Evolutionary conservation across 306 rosid species (phyloP), one percentile per base, ranked within the genome.

Genomic region (Inga leiocalycina): DNA sequence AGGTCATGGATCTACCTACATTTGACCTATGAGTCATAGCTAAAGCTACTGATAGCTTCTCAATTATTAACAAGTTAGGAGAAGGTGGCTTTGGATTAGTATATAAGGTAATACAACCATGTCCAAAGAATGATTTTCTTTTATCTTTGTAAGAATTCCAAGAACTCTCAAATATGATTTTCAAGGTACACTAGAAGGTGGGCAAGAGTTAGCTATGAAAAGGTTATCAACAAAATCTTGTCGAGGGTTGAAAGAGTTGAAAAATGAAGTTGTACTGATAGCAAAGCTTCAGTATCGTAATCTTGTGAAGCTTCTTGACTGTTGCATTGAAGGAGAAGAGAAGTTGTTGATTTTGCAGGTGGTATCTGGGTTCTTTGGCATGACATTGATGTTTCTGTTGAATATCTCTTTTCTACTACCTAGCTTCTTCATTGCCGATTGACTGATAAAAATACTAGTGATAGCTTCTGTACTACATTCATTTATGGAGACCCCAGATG

Each of bases 261-360:
- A 81, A 85, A 90, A 88, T 72, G 93, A 88, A 70, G 72, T 65
- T 43, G 5, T 73, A 4, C 20, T 70, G 48, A 80, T 83, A 74
- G 84, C 84, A 49, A 84, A 87, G 13, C 88, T 87, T 75, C 88
- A 87, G 8, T 88, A 81, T 2, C 19, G 88, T 54, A 90, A 88
- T 83, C 89, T 90, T n/a, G 93, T 88, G 67, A 88, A 74, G 61
- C 89, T 90, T 74, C 71, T 88, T 22, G 91, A 91, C 41, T 90
- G 87, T 22, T 88, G 88, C 80, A 72, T 87, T 80, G 81, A 83
- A 34, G 65, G 77, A 20, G 84, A 77, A 41, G 91, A 90, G 27
- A 78, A 75, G 37, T 64, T 88, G 44, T 77, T 90, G 76, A 84
- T n/a, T n/a, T n/a, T n/a, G n/a, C n/a, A n/a, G n/a, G n/a, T n/a